Evolutionary conservation across 805 yeast species (phyloP), one percentile per base, ranked within the genome.

Genomic region (Grigorovia yakushimaensis): DNA sequence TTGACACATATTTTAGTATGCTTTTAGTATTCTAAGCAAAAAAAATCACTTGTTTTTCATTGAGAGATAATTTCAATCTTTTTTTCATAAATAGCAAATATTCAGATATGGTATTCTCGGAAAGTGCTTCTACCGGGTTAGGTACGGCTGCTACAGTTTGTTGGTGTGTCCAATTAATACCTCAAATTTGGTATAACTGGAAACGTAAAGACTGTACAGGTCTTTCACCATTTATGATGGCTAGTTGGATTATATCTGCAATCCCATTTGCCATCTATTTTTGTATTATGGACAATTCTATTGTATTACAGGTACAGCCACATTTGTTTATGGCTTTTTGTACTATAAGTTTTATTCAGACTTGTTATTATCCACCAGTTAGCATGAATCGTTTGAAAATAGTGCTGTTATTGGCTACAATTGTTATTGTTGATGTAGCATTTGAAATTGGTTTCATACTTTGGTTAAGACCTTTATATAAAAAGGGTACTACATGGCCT

Each of bases 101-200:
- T n/a, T n/a, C n/a, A n/a, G n/a, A n/a, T n/a, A n/a, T n/a, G n/a
- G n/a, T n/a, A n/a, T n/a, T n/a, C n/a, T 41, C 43, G 15, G 43
- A 41, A 11, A 24, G 30, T 17, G 47, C 47, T 0, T 75, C 85
- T 17, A 84, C 83, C 46, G 88, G 82, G 7, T 71, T 88, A 47
- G 96, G 88, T 2, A 88, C 95, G 9, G 72, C 85, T 1, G 97
- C 96, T 8, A 89, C 98, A 0, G 79, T 89, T 1, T 73, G 85
- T 49, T 91, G 96, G 96, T 89, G 97, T 63, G 68, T 89, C 53
- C 97, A 91, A 65, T 68, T 89, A 53, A 72, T 88, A 1, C 97
- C 97, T 1, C 97, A 86, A 58, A 81, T 88, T 42, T 71, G 79
- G 49, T 73, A 79, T 60, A 89, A 89, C 61, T 88, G 77, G 68